Evolutionary conservation across 1,284 basidiomycete genomes (phyloP), one percentile per base, ranked within the genome.

Genomic region (Ceratorhiza oryzae-sativae): DNA sequence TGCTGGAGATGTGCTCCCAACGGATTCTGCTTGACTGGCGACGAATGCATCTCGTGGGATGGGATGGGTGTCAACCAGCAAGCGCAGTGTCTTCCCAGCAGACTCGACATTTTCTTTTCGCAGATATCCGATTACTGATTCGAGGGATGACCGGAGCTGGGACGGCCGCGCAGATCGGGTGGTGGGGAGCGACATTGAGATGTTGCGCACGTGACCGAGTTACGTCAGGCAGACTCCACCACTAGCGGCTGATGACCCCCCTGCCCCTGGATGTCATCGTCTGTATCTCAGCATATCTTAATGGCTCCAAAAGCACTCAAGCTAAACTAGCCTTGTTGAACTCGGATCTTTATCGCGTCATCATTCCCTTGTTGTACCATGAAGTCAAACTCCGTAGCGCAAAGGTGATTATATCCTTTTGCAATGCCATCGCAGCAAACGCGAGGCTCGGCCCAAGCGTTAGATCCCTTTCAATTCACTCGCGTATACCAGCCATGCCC

Each of bases 71-170:
- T 67, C 34, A 18, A 67, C 49, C 9, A 67, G 49, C 39, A 41
- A 20, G 5, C 63, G 39, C 48, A 67, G 32, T 25, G 32, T 20
- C 8, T 41, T 41, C 30, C 55, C 55, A n/a, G 55, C 55, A 58
- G 55, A 58, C 2, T 39, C 55, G 20, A 58, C 18, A 41, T 58
- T 39, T 4, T 58, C 34, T 1, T 2, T 13, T 20, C 30, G 23
- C 20, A 58, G 55, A 20, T 58, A 58, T 39, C 34, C 3, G 25
- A 53, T 3, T 12, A 58, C 5, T 10, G 55, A 39, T 20, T 39
- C 30, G 20, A 39, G 55, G 20, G 36, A 13, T 36, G 36, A 39
- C 8, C 34, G 34, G 3, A 36, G n/a, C 18, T 1, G 30, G 18
- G 55, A 34, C 34, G 55, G 32, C 34, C 55, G 32, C 2, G 18